These are phyloP conservation scores for Kluyveromyces lactis DNA, from an alignment of 805 yeast species.

Conservation along the genomic window DNA sequence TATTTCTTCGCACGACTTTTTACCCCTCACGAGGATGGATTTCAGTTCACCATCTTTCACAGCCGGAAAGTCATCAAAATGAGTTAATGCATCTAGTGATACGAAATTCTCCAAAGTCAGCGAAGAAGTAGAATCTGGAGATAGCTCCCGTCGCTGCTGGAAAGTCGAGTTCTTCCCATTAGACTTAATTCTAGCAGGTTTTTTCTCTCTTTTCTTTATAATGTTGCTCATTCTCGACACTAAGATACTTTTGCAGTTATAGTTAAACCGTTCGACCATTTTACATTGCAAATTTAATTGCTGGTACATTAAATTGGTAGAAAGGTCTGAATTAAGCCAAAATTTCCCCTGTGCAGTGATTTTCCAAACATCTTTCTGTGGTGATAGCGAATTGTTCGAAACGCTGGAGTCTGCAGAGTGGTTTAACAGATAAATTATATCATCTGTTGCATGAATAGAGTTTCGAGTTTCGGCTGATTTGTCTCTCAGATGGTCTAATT, in stretches of 20 bases:
- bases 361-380: constrained; percentile 1
- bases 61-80: background rate
- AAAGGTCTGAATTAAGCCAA: constrained; percentile 11
- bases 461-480: background rate
- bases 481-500: background rate
- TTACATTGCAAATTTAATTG: constrained; percentile 11
- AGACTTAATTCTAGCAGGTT: too few relatives aligned
- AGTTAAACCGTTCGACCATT: constrained; percentile 9
- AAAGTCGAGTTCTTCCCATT: background rate
- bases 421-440: background rate
- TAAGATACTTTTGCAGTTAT: background rate
- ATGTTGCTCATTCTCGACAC: background rate
- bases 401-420: background rate
- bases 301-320: constrained; percentile 12
- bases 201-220: background rate
- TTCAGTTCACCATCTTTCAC: background rate
- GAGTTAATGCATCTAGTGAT: background rate
- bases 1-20: constrained; percentile 1
- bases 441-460: background rate
- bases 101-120: constrained; percentile 1
- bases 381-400: background rate
- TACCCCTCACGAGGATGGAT: background rate
- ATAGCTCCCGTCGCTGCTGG: too few relatives aligned
- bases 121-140: background rate
- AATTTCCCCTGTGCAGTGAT: constrained; percentile 4